Percentiles rank a stretch among this genome's conserved stretches.
These are phyloP conservation scores for Arctium minus DNA, from an alignment of 129 eudicot species.

Conservation along the genomic window DNA sequence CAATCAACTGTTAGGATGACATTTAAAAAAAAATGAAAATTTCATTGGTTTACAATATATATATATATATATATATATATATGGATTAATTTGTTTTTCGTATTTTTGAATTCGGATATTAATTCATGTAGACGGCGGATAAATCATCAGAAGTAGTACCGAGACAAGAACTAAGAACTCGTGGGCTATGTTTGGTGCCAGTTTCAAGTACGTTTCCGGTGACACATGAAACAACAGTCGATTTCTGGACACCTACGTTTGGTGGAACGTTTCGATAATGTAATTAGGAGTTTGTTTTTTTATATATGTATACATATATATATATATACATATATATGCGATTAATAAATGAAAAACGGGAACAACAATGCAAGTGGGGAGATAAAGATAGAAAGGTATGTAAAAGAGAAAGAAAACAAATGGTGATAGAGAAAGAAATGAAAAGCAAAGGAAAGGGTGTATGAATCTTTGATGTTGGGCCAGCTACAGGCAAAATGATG, in stretches of 20 bases:
- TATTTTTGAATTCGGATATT: background rate
- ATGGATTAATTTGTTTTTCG: background rate
- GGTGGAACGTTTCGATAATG: slow-evolving; percentile 79
- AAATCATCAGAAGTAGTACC: slow-evolving; percentile 49
- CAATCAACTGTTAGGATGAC: no score
- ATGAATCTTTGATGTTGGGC: slow-evolving; percentile 49
- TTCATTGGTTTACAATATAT: background rate
- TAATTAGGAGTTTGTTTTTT: background rate
- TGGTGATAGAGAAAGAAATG: slow-evolving; percentile 38
- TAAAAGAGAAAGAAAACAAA: slow-evolving; percentile 27
- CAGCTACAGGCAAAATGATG: slow-evolving; percentile 63
- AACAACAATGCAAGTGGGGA: slow-evolving; percentile 26
- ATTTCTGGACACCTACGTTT: slow-evolving; percentile 94
- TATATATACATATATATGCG: background rate
- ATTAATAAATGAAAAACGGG: slow-evolving; percentile 21
- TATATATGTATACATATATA: background rate
- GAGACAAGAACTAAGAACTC: slow-evolving; percentile 71
- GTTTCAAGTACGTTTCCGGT: slow-evolving; percentile 90
- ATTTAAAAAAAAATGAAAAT: no score
- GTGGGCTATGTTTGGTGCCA: slow-evolving; percentile 90
- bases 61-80: background rate
- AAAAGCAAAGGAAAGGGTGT: slow-evolving; percentile 25
- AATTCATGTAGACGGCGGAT: slow-evolving; percentile 36
- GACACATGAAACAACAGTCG: slow-evolving; percentile 78
- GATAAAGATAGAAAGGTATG: slow-evolving; percentile 36